These are phyloP conservation scores for Pythium aristosporum DNA, from an alignment of 352 stramenopile species.

Conservation along the genomic window DNA sequence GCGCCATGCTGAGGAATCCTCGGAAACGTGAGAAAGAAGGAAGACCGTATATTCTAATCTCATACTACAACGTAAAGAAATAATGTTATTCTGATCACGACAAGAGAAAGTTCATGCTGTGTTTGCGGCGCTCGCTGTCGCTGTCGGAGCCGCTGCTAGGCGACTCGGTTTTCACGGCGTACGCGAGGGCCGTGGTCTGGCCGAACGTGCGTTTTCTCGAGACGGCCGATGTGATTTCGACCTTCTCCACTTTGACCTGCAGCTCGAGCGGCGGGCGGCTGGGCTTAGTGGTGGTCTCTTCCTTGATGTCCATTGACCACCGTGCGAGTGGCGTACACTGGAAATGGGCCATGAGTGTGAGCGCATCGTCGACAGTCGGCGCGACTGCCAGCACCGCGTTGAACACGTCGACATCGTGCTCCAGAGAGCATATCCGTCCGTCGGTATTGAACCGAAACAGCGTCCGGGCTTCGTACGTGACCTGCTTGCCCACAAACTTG, in stretches of 20 bases:
- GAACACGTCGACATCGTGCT: conserved; percentile 20
- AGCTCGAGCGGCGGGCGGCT: neutral
- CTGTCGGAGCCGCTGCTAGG: conserved; percentile 14
- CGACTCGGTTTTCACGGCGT: conserved; percentile 5
- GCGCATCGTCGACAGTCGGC: conserved; percentile 1
- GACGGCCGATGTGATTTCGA: conserved; percentile 1
- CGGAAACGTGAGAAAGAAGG: neutral
- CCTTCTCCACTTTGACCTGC: conserved; percentile 15
- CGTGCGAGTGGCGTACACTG: conserved; percentile 8
- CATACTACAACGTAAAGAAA: neutral
- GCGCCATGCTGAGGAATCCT: neutral
- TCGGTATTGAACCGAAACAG: conserved; percentile 30
- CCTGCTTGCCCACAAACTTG: conserved; percentile 25
- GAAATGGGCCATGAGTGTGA: conserved; percentile 18
- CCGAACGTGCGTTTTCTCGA: neutral
- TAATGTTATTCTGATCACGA: conserved; percentile 4
- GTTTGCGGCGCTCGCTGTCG: conserved; percentile 24
- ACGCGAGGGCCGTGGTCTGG: neutral
- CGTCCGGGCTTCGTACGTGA: conserved; percentile 23
- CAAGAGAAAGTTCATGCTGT: conserved; percentile 27
- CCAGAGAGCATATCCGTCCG: conserved; percentile 21
- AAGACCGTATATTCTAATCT: neutral
- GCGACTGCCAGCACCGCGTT: conserved; percentile 14
- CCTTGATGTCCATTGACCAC: conserved; percentile 11
- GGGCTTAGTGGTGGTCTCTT: neutral